Conservation (phyloP, 2,329 filamentous ascomycete species). For the Fusarium cyanostomum region DNA sequence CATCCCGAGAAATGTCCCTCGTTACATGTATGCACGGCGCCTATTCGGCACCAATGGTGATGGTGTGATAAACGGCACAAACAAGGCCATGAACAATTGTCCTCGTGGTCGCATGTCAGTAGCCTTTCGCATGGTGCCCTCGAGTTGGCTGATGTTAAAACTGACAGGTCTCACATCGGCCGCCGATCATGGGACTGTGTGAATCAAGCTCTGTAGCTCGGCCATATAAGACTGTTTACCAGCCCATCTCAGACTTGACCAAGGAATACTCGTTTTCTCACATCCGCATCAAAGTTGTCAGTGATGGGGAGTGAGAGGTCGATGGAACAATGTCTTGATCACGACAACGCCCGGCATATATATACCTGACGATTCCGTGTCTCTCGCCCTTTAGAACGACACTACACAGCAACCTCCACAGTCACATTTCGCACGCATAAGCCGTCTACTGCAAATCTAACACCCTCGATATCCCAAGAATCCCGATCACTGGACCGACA, state of each 20-base stretch:
- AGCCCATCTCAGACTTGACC: background rate
- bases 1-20: background rate
- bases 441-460: background rate
- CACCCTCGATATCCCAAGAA: background rate
- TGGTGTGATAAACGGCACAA: background rate
- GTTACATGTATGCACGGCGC: background rate
- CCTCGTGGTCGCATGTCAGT: background rate
- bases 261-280: background rate
- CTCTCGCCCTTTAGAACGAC: background rate
- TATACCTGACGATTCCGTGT: background rate
- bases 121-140: background rate
- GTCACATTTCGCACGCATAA: background rate
- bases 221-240: background rate
- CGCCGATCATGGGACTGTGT: constrained; percentile 4
- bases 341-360: background rate
- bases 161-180: constrained; percentile 6
- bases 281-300: background rate
- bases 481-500: background rate
- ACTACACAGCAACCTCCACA: background rate
- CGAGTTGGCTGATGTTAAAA: background rate
- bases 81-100: background rate
- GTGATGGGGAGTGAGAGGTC: background rate
- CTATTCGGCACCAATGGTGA: background rate
- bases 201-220: background rate
- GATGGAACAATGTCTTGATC: background rate